These are phyloP conservation scores for Aureobasidium subglaciale DNA, from an alignment of 2,329 filamentous ascomycete species.

Conservation along the genomic window DNA sequence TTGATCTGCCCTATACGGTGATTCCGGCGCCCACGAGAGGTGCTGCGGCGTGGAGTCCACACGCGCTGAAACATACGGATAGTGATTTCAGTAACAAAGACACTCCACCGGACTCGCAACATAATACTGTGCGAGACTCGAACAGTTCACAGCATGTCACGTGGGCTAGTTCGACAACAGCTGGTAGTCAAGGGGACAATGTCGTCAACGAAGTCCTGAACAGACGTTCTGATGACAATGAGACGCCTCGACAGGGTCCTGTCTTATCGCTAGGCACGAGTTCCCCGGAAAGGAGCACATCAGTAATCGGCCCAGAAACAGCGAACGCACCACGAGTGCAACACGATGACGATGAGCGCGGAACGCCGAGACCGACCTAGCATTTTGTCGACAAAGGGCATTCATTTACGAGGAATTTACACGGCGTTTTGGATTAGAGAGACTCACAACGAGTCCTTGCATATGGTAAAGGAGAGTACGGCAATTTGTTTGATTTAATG, in stretches of 20 bases:
- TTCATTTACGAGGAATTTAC: not conserved
- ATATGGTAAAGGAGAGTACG: too few relatives aligned
- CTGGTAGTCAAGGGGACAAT: conserved; percentile 8
- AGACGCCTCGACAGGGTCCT: not conserved
- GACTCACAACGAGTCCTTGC: not conserved
- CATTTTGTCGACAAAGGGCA: not conserved
- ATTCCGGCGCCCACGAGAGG: conserved; percentile 52
- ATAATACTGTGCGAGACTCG: not conserved
- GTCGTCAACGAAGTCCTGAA: not conserved
- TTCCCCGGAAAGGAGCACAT: not conserved
- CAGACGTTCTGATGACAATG: not conserved
- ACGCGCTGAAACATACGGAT: not conserved
- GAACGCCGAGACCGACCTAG: not conserved
- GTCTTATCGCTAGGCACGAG: not conserved
- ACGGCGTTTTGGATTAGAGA: not conserved
- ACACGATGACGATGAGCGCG: not conserved
- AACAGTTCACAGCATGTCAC: conserved; percentile 7
- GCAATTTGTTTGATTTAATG: too few relatives aligned
- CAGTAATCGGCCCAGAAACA: not conserved
- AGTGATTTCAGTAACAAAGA: not conserved
- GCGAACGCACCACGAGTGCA: not conserved
- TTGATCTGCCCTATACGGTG: conserved; percentile 50
- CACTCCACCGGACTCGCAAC: not conserved
- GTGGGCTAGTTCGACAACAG: conserved; percentile 12
- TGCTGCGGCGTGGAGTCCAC: conserved; percentile 47